Base-by-base conservation (phyloP, 2,329 filamentous ascomycete species). In the Aspergillus fumigatiaffinis region DNA sequence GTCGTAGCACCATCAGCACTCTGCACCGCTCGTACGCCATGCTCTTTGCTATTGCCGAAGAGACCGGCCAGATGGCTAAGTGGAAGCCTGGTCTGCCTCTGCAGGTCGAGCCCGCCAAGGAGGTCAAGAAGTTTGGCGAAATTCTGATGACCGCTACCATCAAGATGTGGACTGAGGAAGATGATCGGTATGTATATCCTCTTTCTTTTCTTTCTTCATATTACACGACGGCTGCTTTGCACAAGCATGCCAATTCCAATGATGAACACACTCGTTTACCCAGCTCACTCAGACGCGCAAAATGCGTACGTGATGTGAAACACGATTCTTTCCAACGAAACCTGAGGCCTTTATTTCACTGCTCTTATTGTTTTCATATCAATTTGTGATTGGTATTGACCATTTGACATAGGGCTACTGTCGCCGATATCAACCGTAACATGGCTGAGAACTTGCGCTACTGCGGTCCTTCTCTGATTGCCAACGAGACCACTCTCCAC, bases 261-360 rank as follows among this genome's bases (percentile, higher is more conserved):
- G 92, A 97, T 97, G 92, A 96, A 48, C 78, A 82, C 84, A 57
- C 81, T 87, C 90, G 91, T 92, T 71, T 93, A 93, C 93, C 92
- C 92, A 97, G 92, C 92, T 97, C 93, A 97, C 92, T 96, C 91
- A 90, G 89, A 97, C 88, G 87, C 90, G 84, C 79, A 84, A 80
- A 83, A 79, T 79, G 73, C 86, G 89, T 86, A 86, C 79, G 87
- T 96, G 91, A 89, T 91, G 91, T 87, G 87, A 94, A 95, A 78
- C 63, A 81, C 91, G 88, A 83, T 85, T 82, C 14, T 75, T 67
- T 72, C 62, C 66, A 73, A 71, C 68, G 80, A 80, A 77, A 70
- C 52, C 52, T 71, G 65, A 60, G 76, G 76, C 73, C 70, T 77
- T 65, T 41, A 54, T 62, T 55, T 63, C 32, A 65, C 62, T 58